Evolutionary conservation across 352 stramenopile genomes (phyloP).

Genomic region (Pythium aristosporum): DNA sequence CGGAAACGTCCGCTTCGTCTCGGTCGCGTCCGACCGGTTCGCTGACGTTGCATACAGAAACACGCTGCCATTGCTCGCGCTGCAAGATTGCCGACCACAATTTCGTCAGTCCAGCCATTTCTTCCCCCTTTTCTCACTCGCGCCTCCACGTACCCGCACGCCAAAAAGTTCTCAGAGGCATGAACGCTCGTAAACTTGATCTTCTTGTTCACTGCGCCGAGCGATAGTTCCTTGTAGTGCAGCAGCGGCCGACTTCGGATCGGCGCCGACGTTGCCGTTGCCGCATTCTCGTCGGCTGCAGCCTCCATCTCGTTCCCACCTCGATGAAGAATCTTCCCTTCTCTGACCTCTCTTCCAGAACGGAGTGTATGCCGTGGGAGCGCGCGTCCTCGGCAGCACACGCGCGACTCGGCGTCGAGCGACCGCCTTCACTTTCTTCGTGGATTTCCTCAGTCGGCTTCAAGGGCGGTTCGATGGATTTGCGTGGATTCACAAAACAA

Average conservation of each 20-base stretch:
- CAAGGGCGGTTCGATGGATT: constrained; percentile 5
- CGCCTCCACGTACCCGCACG: constrained; percentile 44
- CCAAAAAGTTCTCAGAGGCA: constrained; percentile 84
- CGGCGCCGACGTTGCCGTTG: constrained; percentile 16
- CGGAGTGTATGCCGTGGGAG: neutral
- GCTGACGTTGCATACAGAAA: constrained; percentile 79
- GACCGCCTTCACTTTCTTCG: neutral
- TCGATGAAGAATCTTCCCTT: neutral
- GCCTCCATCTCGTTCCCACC: constrained; percentile 12
- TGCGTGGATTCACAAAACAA: neutral
- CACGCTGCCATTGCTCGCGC: constrained; percentile 78
- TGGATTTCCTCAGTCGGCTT: constrained; percentile 8
- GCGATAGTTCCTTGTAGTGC: constrained; percentile 67
- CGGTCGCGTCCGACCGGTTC: constrained; percentile 25
- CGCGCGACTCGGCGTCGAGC: neutral
- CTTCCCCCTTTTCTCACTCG: no score
- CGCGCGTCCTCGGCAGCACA: no score
- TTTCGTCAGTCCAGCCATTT: neutral
- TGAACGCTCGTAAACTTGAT: constrained; percentile 79
- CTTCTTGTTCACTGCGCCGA: constrained; percentile 53
- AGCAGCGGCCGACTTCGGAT: constrained; percentile 56
- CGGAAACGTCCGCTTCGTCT: constrained; percentile 35
- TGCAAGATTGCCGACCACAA: constrained; percentile 13
- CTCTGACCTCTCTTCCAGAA: neutral
- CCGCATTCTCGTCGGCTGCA: constrained; percentile 25